A percentile compares a stretch with the other conserved stretches of the same genome.
phyloP scores from a whole-genome alignment of 1,284 basidiomycete species.

The Trichosporon faecale region DNA sequence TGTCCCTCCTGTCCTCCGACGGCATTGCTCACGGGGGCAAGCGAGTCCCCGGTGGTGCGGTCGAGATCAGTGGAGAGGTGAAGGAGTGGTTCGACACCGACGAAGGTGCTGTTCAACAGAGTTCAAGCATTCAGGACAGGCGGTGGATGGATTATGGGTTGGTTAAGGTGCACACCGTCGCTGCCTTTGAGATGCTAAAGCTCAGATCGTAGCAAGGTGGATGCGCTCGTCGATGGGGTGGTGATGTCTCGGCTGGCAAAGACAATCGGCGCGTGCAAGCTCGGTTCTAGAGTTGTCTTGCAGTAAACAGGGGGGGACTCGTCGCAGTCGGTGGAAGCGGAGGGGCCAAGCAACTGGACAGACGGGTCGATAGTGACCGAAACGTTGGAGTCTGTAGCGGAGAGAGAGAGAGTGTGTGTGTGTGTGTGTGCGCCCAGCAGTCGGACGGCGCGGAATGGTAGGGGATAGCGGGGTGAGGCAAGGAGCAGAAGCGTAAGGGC shows the following conservation, averaged over 20 bases:
- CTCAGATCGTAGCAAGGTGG: background rate
- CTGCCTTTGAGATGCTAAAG: background rate
- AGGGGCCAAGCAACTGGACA: background rate
- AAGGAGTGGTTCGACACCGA: background rate
- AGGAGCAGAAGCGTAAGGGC: background rate
- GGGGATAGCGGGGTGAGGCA: background rate
- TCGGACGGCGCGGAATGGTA: background rate
- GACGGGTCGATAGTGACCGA: background rate
- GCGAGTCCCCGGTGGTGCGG: background rate
- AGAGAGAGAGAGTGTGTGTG: too few species aligned
- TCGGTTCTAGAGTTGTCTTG: background rate
- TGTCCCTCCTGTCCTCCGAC: slow-evolving; percentile 3
- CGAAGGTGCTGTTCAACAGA: background rate
- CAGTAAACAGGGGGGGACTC: background rate
- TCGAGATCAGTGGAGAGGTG: background rate
- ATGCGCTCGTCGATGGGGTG: background rate
- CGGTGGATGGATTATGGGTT: background rate
- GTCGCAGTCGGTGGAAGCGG: background rate
- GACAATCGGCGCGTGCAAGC: background rate
- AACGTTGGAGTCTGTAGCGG: background rate
- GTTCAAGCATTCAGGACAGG: background rate
- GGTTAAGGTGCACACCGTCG: background rate
- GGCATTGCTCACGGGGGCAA: background rate
- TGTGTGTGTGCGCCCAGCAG: background rate
- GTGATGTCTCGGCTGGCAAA: background rate